A percentile compares a stretch with the other conserved stretches of the same genome.
These are phyloP conservation scores for Iris pallida DNA, from an alignment of 116 monocot genomes.

Conservation along the genomic window DNA sequence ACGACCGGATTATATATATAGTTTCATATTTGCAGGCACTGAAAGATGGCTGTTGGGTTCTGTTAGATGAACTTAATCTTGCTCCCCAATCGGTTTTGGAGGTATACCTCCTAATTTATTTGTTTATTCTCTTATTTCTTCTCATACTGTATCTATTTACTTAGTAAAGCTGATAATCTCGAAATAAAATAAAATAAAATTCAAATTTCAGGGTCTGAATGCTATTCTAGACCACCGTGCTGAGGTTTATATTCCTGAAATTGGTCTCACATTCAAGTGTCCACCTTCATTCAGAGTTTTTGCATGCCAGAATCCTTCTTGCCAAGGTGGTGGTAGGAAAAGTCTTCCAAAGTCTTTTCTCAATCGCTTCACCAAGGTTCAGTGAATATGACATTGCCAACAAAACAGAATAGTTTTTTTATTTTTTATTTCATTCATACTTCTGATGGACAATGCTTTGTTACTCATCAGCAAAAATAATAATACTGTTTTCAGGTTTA, in stretches of 20 bases:
- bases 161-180: background rate
- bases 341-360: constrained; percentile 95
- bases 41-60: constrained; percentile 88
- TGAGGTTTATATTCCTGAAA: constrained; percentile 91
- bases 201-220: constrained; percentile 69
- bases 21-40: constrained; percentile 51
- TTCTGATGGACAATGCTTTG: background rate
- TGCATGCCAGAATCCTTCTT: constrained; percentile 96
- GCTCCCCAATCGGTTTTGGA: constrained; percentile 97
- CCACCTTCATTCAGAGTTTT: constrained; percentile 80
- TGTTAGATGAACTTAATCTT: constrained; percentile 97
- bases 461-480: too few species aligned
- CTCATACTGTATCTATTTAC: constrained; percentile 2
- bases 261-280: constrained; percentile 66
- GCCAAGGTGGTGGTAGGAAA: constrained; percentile 95
- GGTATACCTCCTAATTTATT: constrained; percentile 24
- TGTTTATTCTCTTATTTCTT: constrained; percentile 1
- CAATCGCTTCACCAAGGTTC: constrained; percentile 88
- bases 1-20: background rate
- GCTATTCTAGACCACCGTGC: constrained; percentile 94
- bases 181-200: background rate
- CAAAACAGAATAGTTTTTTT: background rate
- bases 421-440: background rate
- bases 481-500: constrained; percentile 53
- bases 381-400: background rate